These are phyloP conservation scores for Cladophialophora immunda DNA, from an alignment of 2,329 filamentous ascomycete species.

Conservation along the genomic window DNA sequence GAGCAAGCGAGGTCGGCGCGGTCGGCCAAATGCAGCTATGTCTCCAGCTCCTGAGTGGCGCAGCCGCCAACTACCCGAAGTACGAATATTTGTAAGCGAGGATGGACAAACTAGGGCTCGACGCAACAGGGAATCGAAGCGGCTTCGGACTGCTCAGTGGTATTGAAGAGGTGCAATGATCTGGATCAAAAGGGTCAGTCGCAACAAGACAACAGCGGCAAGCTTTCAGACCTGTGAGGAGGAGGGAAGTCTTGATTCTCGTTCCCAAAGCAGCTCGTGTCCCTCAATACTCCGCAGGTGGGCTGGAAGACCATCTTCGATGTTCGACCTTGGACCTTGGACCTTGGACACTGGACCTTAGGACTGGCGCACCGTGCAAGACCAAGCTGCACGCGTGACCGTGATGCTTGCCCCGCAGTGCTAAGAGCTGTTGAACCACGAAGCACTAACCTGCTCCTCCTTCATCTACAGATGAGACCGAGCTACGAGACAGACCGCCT, in stretches of 20 bases:
- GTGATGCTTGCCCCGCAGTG: background rate
- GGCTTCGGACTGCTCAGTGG: background rate
- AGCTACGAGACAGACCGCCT: background rate
- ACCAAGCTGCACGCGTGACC: background rate
- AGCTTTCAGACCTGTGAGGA: background rate
- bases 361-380: background rate
- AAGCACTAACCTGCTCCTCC: no score
- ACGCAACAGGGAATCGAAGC: background rate
- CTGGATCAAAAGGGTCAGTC: no score
- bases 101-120: background rate
- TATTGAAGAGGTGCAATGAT: background rate
- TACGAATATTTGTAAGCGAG: constrained; percentile 1
- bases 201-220: no score
- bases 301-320: background rate
- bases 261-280: background rate
- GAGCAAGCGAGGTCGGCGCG: background rate
- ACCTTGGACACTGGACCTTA: no score
- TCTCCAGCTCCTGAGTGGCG: background rate
- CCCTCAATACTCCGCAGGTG: background rate
- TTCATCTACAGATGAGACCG: background rate
- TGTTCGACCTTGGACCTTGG: background rate
- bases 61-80: background rate
- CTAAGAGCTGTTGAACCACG: no score
- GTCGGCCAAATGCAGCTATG: background rate
- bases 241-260: background rate